phyloP scores from a whole-genome alignment of 1,284 basidiomycete genomes.

The Flammula alnicola region DNA sequence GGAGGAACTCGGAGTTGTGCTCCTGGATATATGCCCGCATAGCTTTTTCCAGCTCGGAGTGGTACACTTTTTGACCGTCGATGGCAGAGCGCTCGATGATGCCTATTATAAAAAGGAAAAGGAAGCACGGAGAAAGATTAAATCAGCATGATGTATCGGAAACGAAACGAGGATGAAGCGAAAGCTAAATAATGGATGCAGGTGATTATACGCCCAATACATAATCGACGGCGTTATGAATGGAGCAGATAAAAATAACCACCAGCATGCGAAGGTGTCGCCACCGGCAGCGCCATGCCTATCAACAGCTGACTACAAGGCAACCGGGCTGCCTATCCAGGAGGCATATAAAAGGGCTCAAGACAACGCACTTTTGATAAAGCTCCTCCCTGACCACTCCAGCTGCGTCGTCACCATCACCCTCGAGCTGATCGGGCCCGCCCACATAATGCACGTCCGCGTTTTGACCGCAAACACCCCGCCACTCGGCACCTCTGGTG shows the following conservation, averaged over 20 bases:
- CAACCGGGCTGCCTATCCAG: too few relatives aligned
- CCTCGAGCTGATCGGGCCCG: constrained; percentile 74
- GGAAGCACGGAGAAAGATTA: too few relatives aligned
- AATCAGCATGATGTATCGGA: constrained; percentile 1
- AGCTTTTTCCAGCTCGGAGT: constrained; percentile 81
- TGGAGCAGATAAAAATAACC: too few relatives aligned
- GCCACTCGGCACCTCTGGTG: constrained; percentile 95
- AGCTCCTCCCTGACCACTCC: constrained; percentile 96
- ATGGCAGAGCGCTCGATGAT: constrained; percentile 93
- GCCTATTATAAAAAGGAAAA: constrained; percentile 48
- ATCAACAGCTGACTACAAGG: too few relatives aligned
- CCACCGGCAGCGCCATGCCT: too few relatives aligned
- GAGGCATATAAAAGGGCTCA: too few relatives aligned
- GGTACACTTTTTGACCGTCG: constrained; percentile 94
- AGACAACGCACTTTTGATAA: constrained; percentile 81
- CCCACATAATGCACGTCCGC: constrained; percentile 94
- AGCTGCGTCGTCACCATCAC: constrained; percentile 91
- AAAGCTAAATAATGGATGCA: background rate
- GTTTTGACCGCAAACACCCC: constrained; percentile 94
- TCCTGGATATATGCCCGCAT: constrained; percentile 90
- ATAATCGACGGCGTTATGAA: too few relatives aligned
- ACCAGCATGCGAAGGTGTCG: too few relatives aligned
- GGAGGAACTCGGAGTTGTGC: constrained; percentile 89
- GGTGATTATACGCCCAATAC: too few relatives aligned
- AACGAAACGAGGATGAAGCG: background rate